These are phyloP conservation scores for Aspergillus melleus DNA, from an alignment of 2,329 filamentous ascomycete genomes.

Conservation along the genomic window DNA sequence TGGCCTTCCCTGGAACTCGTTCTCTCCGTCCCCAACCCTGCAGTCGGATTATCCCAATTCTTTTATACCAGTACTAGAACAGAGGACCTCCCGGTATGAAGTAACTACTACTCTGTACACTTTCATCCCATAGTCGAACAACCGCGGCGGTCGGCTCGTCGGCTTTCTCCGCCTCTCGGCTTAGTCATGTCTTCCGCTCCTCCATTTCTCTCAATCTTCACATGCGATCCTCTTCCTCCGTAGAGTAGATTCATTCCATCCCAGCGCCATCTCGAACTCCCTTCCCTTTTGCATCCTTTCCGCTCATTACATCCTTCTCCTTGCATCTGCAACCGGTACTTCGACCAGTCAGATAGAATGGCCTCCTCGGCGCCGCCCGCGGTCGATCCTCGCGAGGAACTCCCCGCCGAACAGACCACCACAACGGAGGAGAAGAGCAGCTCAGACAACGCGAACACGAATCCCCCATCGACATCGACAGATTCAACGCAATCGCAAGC, in stretches of 20 bases:
- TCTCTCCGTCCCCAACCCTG: too few relatives aligned
- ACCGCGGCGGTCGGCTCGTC: constrained; percentile 1
- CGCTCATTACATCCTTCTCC: neutral
- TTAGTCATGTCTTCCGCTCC: neutral
- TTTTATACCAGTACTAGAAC: too few relatives aligned
- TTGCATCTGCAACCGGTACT: neutral
- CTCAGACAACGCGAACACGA: neutral
- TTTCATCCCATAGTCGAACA: neutral
- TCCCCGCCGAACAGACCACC: constrained; percentile 1
- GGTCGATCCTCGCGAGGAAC: constrained; percentile 2
- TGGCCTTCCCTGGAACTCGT: too few relatives aligned
- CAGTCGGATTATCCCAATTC: too few relatives aligned
- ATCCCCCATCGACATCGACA: neutral
- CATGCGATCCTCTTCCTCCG: neutral
- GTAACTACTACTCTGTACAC: too few relatives aligned
- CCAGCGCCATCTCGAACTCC: neutral
- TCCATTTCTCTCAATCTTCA: neutral
- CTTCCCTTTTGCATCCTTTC: neutral
- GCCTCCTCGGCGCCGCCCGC: constrained; percentile 12
- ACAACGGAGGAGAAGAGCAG: neutral
- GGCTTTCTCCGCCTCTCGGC: neutral
- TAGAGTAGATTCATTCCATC: neutral
- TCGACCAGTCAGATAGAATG: constrained; percentile 3
- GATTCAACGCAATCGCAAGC: constrained; percentile 6
- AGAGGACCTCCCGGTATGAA: too few relatives aligned